Base-by-base conservation (phyloP, 176 grass and related monocot species). In the Ananas comosus region DNA sequence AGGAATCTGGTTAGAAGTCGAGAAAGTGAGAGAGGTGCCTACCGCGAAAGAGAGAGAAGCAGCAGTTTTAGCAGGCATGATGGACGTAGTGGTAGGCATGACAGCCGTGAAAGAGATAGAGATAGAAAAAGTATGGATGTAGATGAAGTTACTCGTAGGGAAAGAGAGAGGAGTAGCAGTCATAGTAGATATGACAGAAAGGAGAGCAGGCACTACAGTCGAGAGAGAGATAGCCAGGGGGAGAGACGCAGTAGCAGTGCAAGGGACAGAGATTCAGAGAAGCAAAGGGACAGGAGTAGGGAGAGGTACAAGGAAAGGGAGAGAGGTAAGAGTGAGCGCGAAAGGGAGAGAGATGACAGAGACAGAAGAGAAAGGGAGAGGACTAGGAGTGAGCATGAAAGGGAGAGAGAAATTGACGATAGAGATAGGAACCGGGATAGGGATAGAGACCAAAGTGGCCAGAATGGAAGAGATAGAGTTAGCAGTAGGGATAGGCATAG, bases 111-210 rank as follows among this genome's bases (percentile, higher is more conserved):
- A 71, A 80, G 49, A 13, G 79, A 81, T 29, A 83, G 50, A 69
- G 59, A 79, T 72, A 73, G 64, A 82, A 72, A 76, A 53, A 87
- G 16, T 54, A 18, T 61, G 53, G 83, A 83, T 64, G 77, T 61
- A 49, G 50, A 53, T 74, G 78, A 81, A 79, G 56, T 65, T 63
- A 12, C 66, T 69, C 56, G 1, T 58, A 78, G 70, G 51, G 61
- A 80, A 65, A 91, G 82, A 78, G 80, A 87, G 80, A 84, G 85
- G 71, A 91, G 82, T 72, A 83, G 76, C 64, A 91, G 85, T 75
- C 69, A 53, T 58, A 72, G 65, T 64, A 85, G 85, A 85, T 64
- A 74, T 61, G 79, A 85, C 48, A 27, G 10, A 76, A 82, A 79
- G 82, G 82, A 81, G 53, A 78, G 13, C 24, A 22, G 49, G 24